Conservation (phyloP, 768 basidiomycete species). For the Lactarius vividus region DNA sequence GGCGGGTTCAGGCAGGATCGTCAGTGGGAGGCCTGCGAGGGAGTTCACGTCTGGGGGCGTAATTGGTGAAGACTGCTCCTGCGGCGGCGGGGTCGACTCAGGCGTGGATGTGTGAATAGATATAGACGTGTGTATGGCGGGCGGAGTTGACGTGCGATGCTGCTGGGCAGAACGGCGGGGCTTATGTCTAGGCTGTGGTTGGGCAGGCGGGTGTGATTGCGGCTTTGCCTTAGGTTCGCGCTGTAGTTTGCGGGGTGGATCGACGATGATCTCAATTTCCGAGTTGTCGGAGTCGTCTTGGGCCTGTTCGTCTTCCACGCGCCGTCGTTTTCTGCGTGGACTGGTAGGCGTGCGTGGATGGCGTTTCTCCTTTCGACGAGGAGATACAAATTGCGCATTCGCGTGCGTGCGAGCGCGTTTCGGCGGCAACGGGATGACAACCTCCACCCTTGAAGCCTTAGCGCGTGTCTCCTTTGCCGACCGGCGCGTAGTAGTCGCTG, state of each 20-base stretch:
- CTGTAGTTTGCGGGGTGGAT: neutral
- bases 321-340: constrained; percentile 7
- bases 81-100: neutral
- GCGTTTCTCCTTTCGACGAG: neutral
- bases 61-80: neutral
- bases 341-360: neutral
- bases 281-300: neutral
- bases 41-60: neutral
- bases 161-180: neutral
- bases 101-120: neutral
- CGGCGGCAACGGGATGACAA: neutral
- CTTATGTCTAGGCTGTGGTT: neutral
- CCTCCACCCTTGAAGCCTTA: neutral
- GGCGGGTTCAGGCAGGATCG: constrained; percentile 4
- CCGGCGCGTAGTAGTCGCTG: neutral
- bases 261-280: neutral
- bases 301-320: neutral
- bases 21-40: constrained; percentile 4
- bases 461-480: neutral
- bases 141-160: neutral
- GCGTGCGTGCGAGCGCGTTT: neutral
- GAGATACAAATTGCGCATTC: neutral
- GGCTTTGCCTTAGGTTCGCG: neutral
- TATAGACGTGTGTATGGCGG: neutral
- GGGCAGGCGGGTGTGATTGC: neutral